Evolutionary conservation across 2,329 filamentous ascomycete genomes (phyloP).

Genomic region (Penicillium sp.): DNA sequence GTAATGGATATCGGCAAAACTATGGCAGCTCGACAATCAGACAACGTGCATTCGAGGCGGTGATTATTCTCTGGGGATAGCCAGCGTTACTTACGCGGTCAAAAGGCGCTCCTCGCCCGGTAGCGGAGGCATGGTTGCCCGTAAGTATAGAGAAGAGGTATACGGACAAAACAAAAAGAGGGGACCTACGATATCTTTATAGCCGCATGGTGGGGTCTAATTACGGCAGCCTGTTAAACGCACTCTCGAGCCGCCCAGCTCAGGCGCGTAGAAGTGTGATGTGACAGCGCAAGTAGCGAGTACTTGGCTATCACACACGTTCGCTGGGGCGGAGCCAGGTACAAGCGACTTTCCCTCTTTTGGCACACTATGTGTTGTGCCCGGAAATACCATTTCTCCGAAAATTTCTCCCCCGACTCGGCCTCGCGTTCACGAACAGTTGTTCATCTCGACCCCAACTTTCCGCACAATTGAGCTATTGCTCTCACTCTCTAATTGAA

Average conservation of each 20-base stretch:
- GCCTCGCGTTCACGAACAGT: slow-evolving; percentile 1
- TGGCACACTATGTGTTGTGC: background rate
- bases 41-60: background rate
- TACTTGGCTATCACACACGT: slow-evolving; percentile 11
- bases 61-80: slow-evolving; percentile 19
- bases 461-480: background rate
- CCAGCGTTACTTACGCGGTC: slow-evolving; percentile 43
- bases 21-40: slow-evolving; percentile 29
- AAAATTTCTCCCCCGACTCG: slow-evolving; percentile 34
- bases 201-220: slow-evolving; percentile 16
- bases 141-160: slow-evolving; percentile 6
- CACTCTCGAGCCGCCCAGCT: slow-evolving; percentile 19
- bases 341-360: background rate
- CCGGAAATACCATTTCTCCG: slow-evolving; percentile 31
- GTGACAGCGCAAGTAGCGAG: slow-evolving; percentile 13
- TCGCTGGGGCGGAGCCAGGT: slow-evolving; percentile 4
- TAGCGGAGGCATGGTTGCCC: slow-evolving; percentile 44
- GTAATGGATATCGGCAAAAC: slow-evolving; percentile 64
- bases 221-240: slow-evolving; percentile 14
- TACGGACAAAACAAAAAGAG: background rate
- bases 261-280: slow-evolving; percentile 27
- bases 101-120: slow-evolving; percentile 47
- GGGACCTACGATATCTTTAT: slow-evolving; percentile 10
- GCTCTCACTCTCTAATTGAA: background rate
- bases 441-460: slow-evolving; percentile 3